Conservation (phyloP, 257 asterid species). For the Voacanga thouarsii region DNA sequence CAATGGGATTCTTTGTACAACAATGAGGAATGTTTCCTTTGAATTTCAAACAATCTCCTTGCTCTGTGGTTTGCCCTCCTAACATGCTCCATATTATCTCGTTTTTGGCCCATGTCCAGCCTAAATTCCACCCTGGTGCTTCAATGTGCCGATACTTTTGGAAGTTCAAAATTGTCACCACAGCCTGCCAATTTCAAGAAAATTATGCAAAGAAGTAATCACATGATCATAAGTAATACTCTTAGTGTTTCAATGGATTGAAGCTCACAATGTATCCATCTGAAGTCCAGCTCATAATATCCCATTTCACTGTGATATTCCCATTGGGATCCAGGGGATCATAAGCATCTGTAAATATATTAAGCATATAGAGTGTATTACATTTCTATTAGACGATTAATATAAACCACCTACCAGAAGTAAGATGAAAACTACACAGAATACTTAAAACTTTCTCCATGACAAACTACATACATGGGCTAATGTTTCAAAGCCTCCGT, state of each 20-base stretch:
- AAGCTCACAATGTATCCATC: conserved; percentile 55
- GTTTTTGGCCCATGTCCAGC: conserved; percentile 55
- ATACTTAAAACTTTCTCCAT: too few relatives aligned
- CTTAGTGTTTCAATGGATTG: background rate
- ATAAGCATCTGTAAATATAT: conserved; percentile 41
- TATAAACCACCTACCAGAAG: background rate
- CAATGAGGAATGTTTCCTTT: conserved; percentile 45
- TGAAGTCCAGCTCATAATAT: conserved; percentile 42
- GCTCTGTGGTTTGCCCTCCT: conserved; percentile 54
- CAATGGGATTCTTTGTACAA: conserved; percentile 38
- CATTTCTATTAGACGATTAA: background rate
- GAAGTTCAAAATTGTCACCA: conserved; percentile 40
- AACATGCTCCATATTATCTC: conserved; percentile 47
- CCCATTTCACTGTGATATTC: conserved; percentile 59
- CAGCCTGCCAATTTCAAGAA: conserved; percentile 30
- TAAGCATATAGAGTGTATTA: background rate
- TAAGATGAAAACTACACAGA: background rate
- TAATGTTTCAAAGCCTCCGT: background rate
- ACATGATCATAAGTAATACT: background rate
- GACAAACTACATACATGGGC: background rate
- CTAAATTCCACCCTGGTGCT: conserved; percentile 50
- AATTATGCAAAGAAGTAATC: background rate
- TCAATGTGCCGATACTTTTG: conserved; percentile 46
- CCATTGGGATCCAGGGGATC: conserved; percentile 59
- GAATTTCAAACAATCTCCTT: conserved; percentile 56